Percentiles rank a stretch among this genome's conserved stretches.
These are phyloP conservation scores for Bruguiera sexangula DNA, from an alignment of 345 rosid species.

Conservation along the genomic window DNA sequence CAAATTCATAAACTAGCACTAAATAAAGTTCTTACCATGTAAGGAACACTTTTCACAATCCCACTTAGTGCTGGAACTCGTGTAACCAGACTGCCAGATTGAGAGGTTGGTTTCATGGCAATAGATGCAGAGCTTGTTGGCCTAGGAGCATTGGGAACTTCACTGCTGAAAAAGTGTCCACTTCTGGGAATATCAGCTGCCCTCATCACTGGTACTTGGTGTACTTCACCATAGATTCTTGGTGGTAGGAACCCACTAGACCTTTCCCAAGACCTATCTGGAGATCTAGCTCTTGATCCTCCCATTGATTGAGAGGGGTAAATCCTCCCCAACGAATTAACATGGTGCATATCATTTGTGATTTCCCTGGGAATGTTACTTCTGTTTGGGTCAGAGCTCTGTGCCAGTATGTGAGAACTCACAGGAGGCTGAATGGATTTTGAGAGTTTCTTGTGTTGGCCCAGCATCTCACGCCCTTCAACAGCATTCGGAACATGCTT, in stretches of 20 bases:
- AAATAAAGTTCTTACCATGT: constrained; percentile 29
- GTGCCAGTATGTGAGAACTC: constrained; percentile 14
- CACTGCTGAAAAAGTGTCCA: constrained; percentile 11
- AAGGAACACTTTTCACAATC: constrained; percentile 19
- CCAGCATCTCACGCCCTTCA: constrained; percentile 10
- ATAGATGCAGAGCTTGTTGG: constrained; percentile 1
- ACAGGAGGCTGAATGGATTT: constrained; percentile 14
- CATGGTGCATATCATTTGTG: constrained; percentile 14
- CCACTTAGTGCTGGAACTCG: constrained; percentile 18
- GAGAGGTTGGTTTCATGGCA: constrained; percentile 12
- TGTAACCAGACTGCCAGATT: constrained; percentile 6
- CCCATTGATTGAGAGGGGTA: constrained; percentile 22
- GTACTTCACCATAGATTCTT: constrained; percentile 21
- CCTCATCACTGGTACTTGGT: constrained; percentile 17
- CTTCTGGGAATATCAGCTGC: constrained; percentile 14
- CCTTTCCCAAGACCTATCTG: constrained; percentile 16
- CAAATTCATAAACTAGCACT: constrained; percentile 5
- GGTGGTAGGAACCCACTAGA: constrained; percentile 21
- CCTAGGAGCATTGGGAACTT: constrained; percentile 16
- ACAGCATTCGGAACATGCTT: constrained; percentile 10
- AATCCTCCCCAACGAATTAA: constrained; percentile 19
- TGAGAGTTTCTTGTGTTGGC: constrained; percentile 4
- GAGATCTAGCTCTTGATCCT: constrained; percentile 31
- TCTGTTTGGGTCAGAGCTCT: constrained; percentile 16
- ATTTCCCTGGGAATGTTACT: constrained; percentile 24